A percentile compares a stretch with the other conserved stretches of the same genome.
These are phyloP conservation scores for Phalaenopsis hybrid DNA, from an alignment of 116 monocot species.

Conservation along the genomic window DNA sequence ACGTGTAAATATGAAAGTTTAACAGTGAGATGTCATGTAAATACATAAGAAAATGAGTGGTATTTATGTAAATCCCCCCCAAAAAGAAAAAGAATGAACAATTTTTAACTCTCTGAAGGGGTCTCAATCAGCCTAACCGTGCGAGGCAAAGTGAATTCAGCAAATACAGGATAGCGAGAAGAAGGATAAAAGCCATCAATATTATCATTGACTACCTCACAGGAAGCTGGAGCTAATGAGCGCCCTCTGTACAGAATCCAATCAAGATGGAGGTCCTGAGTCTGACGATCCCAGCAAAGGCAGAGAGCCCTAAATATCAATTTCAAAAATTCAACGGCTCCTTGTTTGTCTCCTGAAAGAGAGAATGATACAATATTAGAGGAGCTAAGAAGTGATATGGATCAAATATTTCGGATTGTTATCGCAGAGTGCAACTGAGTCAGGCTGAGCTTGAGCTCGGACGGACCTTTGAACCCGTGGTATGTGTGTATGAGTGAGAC, in stretches of 20 bases:
- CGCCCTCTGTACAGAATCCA: slow-evolving; percentile 94
- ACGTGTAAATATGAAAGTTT: too few species aligned
- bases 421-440: too few species aligned
- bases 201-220: slow-evolving; percentile 91
- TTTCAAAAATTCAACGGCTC: slow-evolving; percentile 70
- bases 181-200: slow-evolving; percentile 92
- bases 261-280: slow-evolving; percentile 88
- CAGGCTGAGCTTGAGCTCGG: background rate
- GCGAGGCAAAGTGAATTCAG: slow-evolving; percentile 88
- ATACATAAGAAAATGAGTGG: background rate
- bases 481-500: slow-evolving; percentile 83
- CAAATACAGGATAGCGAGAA: slow-evolving; percentile 84
- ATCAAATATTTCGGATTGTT: too few species aligned
- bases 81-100: too few species aligned
- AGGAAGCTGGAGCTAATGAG: slow-evolving; percentile 61
- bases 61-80: background rate
- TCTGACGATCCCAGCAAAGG: slow-evolving; percentile 97
- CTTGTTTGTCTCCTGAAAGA: slow-evolving; percentile 74
- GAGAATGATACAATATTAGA: too few species aligned
- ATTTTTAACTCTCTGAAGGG: slow-evolving; percentile 10
- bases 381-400: too few species aligned
- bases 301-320: slow-evolving; percentile 88
- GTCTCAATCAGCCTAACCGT: slow-evolving; percentile 54
- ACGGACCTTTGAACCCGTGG: slow-evolving; percentile 91
- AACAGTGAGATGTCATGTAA: too few species aligned